phyloP scores from a whole-genome alignment of 2,329 filamentous ascomycete genomes.

The Knufia petricola region DNA sequence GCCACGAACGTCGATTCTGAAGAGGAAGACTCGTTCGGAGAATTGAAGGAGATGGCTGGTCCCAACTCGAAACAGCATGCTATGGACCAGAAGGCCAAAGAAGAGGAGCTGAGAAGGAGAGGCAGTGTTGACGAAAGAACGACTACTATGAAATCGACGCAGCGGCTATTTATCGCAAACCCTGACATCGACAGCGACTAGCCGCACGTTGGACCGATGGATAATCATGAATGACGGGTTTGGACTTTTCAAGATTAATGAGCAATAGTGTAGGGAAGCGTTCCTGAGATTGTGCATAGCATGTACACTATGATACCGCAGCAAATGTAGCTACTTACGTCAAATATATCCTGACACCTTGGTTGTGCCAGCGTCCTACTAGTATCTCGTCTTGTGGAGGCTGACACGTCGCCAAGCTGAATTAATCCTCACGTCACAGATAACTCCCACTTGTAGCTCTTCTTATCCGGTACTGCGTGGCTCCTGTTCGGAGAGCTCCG shows the following conservation, averaged over 20 bases:
- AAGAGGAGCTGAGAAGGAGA: constrained; percentile 36
- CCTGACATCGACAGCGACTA: constrained; percentile 31
- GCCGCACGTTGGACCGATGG: too few species aligned
- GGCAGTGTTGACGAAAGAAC: constrained; percentile 42
- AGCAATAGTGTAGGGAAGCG: constrained; percentile 3
- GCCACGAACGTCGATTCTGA: constrained; percentile 26
- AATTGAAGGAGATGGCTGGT: constrained; percentile 42
- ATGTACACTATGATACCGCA: neutral
- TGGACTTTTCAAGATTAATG: too few species aligned
- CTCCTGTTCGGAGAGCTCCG: too few species aligned
- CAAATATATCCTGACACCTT: neutral
- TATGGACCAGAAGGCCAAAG: constrained; percentile 31
- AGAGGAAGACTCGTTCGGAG: constrained; percentile 46
- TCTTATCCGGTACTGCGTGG: too few species aligned
- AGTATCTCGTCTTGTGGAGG: neutral
- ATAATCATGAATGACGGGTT: too few species aligned
- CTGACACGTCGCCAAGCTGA: too few species aligned
- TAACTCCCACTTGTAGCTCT: too few species aligned
- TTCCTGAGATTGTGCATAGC: neutral
- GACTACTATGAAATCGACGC: constrained; percentile 35
- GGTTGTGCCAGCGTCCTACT: too few species aligned
- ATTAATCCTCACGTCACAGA: neutral
- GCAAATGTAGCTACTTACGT: neutral
- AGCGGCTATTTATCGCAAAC: constrained; percentile 40
- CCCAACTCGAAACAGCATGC: constrained; percentile 32